Percentiles rank a stretch among this genome's conserved stretches.
Evolutionary conservation across 2,329 filamentous ascomycete species (phyloP).

Genomic region (Paecilomyces dactylethromorphus): DNA sequence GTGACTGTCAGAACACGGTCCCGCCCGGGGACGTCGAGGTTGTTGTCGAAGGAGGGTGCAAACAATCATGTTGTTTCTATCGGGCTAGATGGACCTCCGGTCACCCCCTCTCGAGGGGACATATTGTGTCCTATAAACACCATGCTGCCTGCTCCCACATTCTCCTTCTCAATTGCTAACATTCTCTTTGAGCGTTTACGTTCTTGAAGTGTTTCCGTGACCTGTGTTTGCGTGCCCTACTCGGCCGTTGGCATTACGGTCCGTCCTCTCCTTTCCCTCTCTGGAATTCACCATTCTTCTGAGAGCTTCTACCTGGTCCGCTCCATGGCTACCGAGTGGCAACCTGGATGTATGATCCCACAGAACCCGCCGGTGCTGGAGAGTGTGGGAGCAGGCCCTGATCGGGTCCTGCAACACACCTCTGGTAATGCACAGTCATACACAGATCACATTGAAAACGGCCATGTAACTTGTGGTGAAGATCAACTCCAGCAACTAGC

Average conservation of each 20-base stretch:
- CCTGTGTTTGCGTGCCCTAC: conserved; percentile 30
- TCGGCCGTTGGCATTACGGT: conserved; percentile 31
- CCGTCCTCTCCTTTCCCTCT: conserved; percentile 16
- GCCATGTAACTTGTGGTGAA: conserved; percentile 21
- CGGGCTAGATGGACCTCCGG: conserved; percentile 26
- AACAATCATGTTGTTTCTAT: conserved; percentile 26
- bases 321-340: conserved; percentile 36
- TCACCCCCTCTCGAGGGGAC: conserved; percentile 20
- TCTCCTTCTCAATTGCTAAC: conserved; percentile 37
- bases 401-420: conserved; percentile 34
- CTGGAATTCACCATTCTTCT: conserved; percentile 38
- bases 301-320: conserved; percentile 26
- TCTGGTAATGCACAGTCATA: conserved; percentile 39
- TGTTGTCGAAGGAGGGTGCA: conserved; percentile 30
- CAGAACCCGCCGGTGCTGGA: conserved; percentile 31
- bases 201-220: conserved; percentile 29
- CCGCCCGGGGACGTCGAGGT: conserved; percentile 25
- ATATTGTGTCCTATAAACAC: conserved; percentile 35
- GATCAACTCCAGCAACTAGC: conserved; percentile 29
- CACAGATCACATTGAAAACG: conserved; percentile 24
- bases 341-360: conserved; percentile 32
- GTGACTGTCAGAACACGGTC: conserved; percentile 21
- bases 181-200: conserved; percentile 35
- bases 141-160: conserved; percentile 36
- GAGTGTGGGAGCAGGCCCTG: conserved; percentile 26